phyloP scores from a whole-genome alignment of 805 yeast species.

The Kazachstania psychrophila region DNA sequence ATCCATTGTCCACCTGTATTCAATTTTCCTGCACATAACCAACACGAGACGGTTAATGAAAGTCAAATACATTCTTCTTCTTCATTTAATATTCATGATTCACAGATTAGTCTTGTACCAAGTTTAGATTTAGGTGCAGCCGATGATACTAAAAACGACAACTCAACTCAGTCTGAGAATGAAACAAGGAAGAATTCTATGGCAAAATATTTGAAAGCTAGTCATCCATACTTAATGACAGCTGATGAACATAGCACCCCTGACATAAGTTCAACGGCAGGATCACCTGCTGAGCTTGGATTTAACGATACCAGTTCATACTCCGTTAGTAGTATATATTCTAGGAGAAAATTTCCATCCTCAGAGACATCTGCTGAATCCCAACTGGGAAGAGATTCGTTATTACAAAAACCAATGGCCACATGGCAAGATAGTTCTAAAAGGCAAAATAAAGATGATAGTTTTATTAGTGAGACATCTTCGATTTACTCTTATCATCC shows the following conservation, averaged over 20 bases:
- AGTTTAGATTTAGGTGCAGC: background rate
- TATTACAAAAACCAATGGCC: no score
- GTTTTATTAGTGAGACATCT: background rate
- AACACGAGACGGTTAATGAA: background rate
- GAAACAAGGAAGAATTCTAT: background rate
- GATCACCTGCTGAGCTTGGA: no score
- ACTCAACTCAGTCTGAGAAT: background rate
- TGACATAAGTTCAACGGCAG: no score
- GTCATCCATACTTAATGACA: background rate
- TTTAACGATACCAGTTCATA: no score
- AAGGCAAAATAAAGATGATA: no score
- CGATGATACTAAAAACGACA: background rate
- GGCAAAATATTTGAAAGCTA: slow-evolving; percentile 2
- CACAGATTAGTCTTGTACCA: slow-evolving; percentile 2
- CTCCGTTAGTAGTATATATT: no score
- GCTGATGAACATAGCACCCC: no score
- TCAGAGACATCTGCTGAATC: no score
- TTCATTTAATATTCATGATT: background rate
- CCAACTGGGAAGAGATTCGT: no score
- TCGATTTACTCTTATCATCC: slow-evolving; percentile 1
- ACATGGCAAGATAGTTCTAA: no score
- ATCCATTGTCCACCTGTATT: background rate
- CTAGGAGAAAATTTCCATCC: no score
- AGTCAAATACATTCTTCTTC: background rate
- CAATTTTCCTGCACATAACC: background rate